Percentiles rank a stretch among this genome's conserved stretches.
Evolutionary conservation across 2,329 filamentous ascomycete species (phyloP).

Genomic region (Coniochaeta sp.): DNA sequence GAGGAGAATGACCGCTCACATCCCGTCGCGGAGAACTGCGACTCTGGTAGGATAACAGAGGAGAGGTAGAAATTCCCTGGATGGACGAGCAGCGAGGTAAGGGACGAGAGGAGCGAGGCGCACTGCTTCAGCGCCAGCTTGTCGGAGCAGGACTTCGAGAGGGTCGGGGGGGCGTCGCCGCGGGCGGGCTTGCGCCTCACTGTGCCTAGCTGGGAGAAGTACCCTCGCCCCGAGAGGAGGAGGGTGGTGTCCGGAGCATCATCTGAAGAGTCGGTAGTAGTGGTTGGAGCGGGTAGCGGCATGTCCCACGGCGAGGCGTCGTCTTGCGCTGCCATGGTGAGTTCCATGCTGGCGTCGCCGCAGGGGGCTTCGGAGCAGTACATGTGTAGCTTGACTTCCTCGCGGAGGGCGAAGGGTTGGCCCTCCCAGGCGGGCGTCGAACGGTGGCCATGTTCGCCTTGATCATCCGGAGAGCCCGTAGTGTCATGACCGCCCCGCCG

Average conservation of each 20-base stretch:
- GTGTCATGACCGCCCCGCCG: too few relatives aligned
- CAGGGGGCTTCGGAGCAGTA: conserved; percentile 96
- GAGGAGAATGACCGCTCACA: conserved; percentile 65
- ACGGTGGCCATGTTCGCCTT: too few relatives aligned
- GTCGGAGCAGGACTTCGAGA: conserved; percentile 94
- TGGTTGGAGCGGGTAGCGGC: conserved; percentile 6
- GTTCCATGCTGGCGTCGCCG: conserved; percentile 95
- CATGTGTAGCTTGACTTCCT: conserved; percentile 71
- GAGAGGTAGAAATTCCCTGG: conserved; percentile 63
- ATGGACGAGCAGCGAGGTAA: conserved; percentile 60
- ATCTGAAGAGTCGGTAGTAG: too few relatives aligned
- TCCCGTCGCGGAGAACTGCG: conserved; percentile 55
- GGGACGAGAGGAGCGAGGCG: conserved; percentile 66
- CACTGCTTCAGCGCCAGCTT: conserved; percentile 80
- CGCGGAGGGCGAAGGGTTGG: conserved; percentile 61
- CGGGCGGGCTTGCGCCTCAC: conserved; percentile 84
- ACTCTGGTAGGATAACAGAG: conserved; percentile 61
- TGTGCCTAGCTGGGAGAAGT: conserved; percentile 71
- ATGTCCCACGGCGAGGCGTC: conserved; percentile 43
- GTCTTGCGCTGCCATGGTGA: conserved; percentile 77
- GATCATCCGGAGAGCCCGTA: too few relatives aligned
- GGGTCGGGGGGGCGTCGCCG: conserved; percentile 72
- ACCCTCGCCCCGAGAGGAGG: conserved; percentile 65
- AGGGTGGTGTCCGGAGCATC: too few relatives aligned
- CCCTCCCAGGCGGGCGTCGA: conserved; percentile 13